phyloP scores from a whole-genome alignment of 2,329 filamentous ascomycete genomes.

The Hypoxylon sp. region DNA sequence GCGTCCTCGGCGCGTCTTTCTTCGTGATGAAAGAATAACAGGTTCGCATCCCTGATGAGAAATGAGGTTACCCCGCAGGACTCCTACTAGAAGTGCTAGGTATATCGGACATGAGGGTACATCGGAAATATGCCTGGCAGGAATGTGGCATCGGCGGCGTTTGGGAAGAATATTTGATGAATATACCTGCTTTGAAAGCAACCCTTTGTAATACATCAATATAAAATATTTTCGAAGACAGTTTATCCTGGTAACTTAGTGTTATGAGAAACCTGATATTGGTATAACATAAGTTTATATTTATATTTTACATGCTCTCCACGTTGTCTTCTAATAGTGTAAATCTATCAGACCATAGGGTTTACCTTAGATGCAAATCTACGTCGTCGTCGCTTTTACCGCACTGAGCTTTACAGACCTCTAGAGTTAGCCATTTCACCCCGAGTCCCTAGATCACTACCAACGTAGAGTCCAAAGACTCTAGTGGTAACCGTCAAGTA shows the following conservation, averaged over 20 bases:
- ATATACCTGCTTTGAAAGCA: conserved; percentile 45
- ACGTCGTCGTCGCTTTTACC: neutral
- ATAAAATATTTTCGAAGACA: conserved; percentile 10
- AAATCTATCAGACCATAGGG: conserved; percentile 1
- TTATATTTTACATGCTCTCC: neutral
- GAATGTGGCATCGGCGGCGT: conserved; percentile 34
- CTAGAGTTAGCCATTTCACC: neutral
- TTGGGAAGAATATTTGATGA: conserved; percentile 21
- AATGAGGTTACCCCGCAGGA: conserved; percentile 26
- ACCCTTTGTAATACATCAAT: conserved; percentile 27
- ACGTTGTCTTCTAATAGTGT: neutral
- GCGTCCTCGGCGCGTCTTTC: conserved; percentile 65
- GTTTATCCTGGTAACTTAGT: neutral
- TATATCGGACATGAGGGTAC: conserved; percentile 11
- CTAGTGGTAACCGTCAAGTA: neutral
- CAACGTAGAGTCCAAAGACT: neutral
- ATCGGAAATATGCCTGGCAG: conserved; percentile 27
- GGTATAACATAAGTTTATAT: too few species aligned
- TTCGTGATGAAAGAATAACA: conserved; percentile 62
- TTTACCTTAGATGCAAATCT: conserved; percentile 2
- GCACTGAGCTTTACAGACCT: neutral
- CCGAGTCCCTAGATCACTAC: neutral
- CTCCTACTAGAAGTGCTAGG: conserved; percentile 8
- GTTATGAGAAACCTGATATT: neutral
- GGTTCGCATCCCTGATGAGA: conserved; percentile 21